Conservation (phyloP, 257 asterid genomes). For the Thymus mandschuricus region DNA sequence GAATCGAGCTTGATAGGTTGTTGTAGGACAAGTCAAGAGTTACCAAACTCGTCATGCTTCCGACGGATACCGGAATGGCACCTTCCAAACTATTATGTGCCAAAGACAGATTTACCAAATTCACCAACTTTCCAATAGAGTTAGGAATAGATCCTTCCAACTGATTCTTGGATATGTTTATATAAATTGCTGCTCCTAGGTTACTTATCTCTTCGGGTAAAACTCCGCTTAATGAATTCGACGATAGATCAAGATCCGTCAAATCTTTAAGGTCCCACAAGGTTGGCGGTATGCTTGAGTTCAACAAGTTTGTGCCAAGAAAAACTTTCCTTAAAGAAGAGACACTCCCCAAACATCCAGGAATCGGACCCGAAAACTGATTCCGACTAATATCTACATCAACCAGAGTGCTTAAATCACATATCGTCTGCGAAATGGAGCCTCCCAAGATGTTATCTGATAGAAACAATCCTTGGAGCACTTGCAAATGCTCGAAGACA, state of each 20-base stretch:
- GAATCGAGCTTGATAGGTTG: too few relatives aligned
- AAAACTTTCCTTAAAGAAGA: conserved; percentile 5
- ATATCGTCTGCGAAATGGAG: conserved; percentile 2
- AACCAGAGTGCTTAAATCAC: conserved; percentile 7
- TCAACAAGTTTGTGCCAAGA: conserved; percentile 21
- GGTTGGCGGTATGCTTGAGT: conserved; percentile 27
- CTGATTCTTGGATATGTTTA: conserved; percentile 24
- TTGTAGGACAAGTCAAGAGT: too few relatives aligned
- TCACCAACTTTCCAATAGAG: not conserved
- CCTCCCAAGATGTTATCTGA: not conserved
- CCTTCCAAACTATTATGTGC: conserved; percentile 12
- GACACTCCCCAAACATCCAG: conserved; percentile 29
- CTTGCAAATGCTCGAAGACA: not conserved
- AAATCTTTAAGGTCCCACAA: conserved; percentile 26
- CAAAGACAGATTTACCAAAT: not conserved
- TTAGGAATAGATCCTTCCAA: conserved; percentile 23
- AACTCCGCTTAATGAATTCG: conserved; percentile 23
- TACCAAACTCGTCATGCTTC: not conserved
- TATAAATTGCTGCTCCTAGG: conserved; percentile 6
- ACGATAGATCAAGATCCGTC: not conserved
- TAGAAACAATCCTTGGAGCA: conserved; percentile 24
- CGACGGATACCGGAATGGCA: conserved; percentile 24
- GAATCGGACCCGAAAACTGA: not conserved
- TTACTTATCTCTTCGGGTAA: conserved; percentile 25
- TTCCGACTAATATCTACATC: not conserved